A percentile compares a stretch with the other conserved stretches of the same genome.
Conservation (phyloP, 495 filamentous ascomycete species). For the Tricharina praecox region DNA sequence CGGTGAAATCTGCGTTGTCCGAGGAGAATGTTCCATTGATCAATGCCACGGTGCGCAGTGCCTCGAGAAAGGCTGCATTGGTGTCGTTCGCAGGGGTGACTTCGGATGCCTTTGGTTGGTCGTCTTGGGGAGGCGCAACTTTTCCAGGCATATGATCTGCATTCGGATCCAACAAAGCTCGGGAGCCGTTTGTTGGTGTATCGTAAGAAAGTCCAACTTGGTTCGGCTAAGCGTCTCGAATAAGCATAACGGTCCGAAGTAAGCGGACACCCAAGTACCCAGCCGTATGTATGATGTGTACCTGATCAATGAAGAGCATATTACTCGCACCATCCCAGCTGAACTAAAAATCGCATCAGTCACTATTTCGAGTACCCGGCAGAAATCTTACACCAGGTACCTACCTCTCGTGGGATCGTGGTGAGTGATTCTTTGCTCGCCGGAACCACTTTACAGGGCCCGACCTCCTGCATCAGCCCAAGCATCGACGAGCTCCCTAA, state of each 20-base stretch:
- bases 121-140: constrained; percentile 33
- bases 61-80: constrained; percentile 6
- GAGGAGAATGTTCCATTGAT: constrained; percentile 52
- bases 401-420: constrained; percentile 14
- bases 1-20: constrained; percentile 34
- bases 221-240: constrained; percentile 13
- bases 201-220: constrained; percentile 24
- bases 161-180: constrained; percentile 12
- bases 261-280: no score
- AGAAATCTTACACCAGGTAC: no score
- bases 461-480: constrained; percentile 37
- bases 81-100: not conserved
- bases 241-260: no score
- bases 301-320: constrained; percentile 55
- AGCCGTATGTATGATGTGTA: not conserved
- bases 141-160: constrained; percentile 8
- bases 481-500: constrained; percentile 41
- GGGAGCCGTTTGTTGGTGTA: constrained; percentile 16
- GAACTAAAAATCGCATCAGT: constrained; percentile 30
- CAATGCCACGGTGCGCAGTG: constrained; percentile 5
- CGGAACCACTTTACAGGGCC: constrained; percentile 34
- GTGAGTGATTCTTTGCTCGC: constrained; percentile 35
- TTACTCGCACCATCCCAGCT: constrained; percentile 53
- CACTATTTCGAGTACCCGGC: constrained; percentile 15
- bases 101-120: constrained; percentile 33